Evolutionary conservation across 1,284 basidiomycete species (phyloP).

Genomic region (Puccinia brachypodii): DNA sequence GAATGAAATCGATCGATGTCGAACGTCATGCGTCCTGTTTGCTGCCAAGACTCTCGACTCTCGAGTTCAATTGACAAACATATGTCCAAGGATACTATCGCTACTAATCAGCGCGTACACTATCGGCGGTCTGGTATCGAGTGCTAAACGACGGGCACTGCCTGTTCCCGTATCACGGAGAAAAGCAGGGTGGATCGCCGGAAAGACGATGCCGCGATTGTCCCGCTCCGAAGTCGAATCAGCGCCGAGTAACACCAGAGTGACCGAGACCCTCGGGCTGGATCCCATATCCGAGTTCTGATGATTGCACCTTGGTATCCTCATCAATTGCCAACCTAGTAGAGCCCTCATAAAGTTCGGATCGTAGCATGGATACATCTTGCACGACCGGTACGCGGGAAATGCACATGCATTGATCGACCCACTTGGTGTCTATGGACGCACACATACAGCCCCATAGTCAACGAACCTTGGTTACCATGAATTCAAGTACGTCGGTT

Average conservation of each 20-base stretch:
- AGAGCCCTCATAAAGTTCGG: background rate
- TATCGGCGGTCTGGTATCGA: background rate
- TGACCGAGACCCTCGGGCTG: background rate
- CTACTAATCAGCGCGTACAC: background rate
- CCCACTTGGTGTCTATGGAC: too few species aligned
- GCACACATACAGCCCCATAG: too few species aligned
- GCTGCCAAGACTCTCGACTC: slow-evolving; percentile 2
- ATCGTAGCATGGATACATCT: background rate
- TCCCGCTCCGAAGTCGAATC: too few species aligned
- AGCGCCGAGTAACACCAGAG: background rate
- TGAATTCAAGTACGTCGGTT: too few species aligned
- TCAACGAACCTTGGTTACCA: too few species aligned
- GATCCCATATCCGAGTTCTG: background rate
- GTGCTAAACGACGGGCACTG: background rate
- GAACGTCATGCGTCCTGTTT: background rate
- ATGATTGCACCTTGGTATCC: background rate
- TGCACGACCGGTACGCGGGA: background rate
- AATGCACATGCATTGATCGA: background rate
- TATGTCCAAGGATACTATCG: background rate
- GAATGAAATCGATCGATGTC: background rate
- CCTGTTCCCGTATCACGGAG: background rate
- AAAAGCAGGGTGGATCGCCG: background rate
- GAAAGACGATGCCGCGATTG: background rate
- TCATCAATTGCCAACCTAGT: background rate
- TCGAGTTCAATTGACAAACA: background rate